Conservation (phyloP, 768 basidiomycete species). For the Kwoniella dendrophila region DNA sequence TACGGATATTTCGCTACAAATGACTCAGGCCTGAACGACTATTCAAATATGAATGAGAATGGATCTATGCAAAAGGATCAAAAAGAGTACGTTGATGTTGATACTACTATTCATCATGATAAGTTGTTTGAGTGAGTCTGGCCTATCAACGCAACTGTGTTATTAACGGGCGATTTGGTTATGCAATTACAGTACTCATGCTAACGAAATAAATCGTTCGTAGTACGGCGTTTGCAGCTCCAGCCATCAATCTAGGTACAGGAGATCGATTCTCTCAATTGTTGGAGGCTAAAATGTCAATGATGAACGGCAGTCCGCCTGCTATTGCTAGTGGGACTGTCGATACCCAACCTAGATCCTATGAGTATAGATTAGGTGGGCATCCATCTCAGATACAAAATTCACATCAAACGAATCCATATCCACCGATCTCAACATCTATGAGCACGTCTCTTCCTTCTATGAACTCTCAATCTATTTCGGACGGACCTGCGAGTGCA, state of each 20-base stretch:
- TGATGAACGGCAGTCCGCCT: conserved; percentile 13
- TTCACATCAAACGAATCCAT: neutral
- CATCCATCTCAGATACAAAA: neutral
- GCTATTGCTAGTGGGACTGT: conserved; percentile 1
- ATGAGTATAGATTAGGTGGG: neutral
- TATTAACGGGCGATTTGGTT: neutral
- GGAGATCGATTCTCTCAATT: conserved; percentile 44
- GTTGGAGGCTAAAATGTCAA: conserved; percentile 38
- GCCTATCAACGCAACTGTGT: neutral
- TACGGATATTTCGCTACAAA: neutral
- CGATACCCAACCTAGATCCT: too few relatives aligned
- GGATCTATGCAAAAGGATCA: neutral
- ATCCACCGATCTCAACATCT: neutral
- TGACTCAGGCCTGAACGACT: neutral
- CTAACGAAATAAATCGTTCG: neutral
- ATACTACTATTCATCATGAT: too few relatives aligned
- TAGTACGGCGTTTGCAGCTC: conserved; percentile 16
- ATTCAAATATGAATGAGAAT: neutral
- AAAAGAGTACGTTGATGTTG: too few relatives aligned
- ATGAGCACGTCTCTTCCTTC: neutral
- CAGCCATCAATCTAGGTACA: conserved; percentile 25
- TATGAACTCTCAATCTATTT: too few relatives aligned
- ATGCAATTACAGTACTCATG: neutral
- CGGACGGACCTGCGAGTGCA: too few relatives aligned
- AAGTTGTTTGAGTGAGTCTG: conserved; percentile 12